Evolutionary conservation across 2,329 filamentous ascomycete genomes (phyloP).

Genomic region (Phyllosticta citrichinensis): DNA sequence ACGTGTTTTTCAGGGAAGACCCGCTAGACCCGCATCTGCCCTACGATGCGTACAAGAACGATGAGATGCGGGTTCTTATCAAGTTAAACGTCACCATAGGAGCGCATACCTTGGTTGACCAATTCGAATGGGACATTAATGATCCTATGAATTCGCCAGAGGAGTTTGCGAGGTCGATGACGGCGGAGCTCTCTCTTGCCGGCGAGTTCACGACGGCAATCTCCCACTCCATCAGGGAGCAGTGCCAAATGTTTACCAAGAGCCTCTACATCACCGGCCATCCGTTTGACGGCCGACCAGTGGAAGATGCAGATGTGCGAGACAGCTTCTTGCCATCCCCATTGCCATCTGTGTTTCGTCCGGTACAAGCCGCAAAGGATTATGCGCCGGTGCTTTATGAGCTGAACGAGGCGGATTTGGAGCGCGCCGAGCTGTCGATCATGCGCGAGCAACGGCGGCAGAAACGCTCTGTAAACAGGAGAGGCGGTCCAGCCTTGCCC

Average conservation of each 20-base stretch:
- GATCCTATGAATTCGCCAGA: constrained; percentile 89
- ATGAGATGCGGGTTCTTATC: constrained; percentile 93
- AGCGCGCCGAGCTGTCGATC: constrained; percentile 84
- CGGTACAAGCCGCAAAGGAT: constrained; percentile 87
- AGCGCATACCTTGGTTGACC: constrained; percentile 84
- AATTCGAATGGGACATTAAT: constrained; percentile 99
- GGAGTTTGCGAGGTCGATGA: constrained; percentile 85
- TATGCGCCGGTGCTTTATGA: constrained; percentile 91
- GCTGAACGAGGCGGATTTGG: constrained; percentile 79
- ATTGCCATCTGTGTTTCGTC: constrained; percentile 71
- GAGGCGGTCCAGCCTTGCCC: constrained; percentile 86
- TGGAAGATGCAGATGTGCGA: constrained; percentile 85
- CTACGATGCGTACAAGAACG: constrained; percentile 93
- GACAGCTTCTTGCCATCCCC: constrained; percentile 80
- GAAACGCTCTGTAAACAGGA: constrained; percentile 88
- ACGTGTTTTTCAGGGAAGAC: constrained; percentile 82
- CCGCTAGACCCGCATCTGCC: constrained; percentile 81
- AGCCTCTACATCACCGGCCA: constrained; percentile 89
- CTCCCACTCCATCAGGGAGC: constrained; percentile 93
- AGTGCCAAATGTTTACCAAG: constrained; percentile 86
- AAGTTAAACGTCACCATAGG: constrained; percentile 98
- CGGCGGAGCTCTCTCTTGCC: constrained; percentile 77
- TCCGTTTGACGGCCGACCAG: constrained; percentile 84
- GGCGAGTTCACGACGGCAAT: constrained; percentile 97
- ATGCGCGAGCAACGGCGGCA: constrained; percentile 88